Evolutionary conservation across 2,329 filamentous ascomycete species (phyloP).

Genomic region (Alternaria rosae): DNA sequence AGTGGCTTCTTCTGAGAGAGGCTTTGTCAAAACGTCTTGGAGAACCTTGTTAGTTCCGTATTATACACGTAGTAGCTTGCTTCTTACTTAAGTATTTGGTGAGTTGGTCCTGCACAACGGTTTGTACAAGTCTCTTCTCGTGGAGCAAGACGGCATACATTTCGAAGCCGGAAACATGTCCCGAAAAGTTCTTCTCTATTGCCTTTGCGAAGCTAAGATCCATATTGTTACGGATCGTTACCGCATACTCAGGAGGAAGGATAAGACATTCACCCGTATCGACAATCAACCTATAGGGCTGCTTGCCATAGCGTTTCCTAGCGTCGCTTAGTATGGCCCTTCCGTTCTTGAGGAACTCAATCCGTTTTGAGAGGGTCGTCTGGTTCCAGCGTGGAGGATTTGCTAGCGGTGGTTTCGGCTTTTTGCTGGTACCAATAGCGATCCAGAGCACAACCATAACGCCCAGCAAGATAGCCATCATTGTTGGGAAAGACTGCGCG

Average conservation of each 20-base stretch:
- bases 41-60: background rate
- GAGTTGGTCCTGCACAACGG: background rate
- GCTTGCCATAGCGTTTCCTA: background rate
- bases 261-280: background rate
- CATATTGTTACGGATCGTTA: background rate
- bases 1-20: background rate
- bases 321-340: background rate
- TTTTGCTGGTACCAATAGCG: background rate
- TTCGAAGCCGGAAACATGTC: background rate
- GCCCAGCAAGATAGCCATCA: background rate
- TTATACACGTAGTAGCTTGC: background rate
- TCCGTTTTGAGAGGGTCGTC: background rate
- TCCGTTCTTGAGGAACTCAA: background rate
- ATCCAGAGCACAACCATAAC: background rate
- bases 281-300: background rate
- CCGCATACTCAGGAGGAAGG: background rate
- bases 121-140: background rate
- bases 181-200: background rate
- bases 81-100: conserved; percentile 1
- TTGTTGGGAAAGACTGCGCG: background rate
- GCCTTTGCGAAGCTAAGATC: background rate
- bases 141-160: background rate
- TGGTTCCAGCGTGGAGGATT: conserved; percentile 1
- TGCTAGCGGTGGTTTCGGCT: background rate
- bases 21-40: background rate